These are phyloP conservation scores for Bisporella sp. DNA, from an alignment of 2,329 filamentous ascomycete species.

Conservation along the genomic window DNA sequence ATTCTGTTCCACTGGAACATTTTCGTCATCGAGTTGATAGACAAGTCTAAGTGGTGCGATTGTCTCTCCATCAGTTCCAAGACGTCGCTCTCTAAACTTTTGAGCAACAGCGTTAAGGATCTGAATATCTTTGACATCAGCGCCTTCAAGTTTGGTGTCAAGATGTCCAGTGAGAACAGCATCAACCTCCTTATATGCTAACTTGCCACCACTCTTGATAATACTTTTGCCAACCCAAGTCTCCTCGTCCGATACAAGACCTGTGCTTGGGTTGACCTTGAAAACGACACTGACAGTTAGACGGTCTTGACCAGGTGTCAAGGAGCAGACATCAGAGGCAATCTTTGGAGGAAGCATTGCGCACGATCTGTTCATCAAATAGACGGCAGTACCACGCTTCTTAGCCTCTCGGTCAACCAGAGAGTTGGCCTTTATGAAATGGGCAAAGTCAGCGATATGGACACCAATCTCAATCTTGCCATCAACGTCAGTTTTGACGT, in stretches of 20 bases:
- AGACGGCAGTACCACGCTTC: constrained; percentile 94
- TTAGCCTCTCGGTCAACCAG: constrained; percentile 94
- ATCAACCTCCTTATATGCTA: constrained; percentile 82
- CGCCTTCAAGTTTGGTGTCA: constrained; percentile 55
- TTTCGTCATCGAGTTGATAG: constrained; percentile 95
- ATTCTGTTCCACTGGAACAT: constrained; percentile 92
- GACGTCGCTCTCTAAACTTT: constrained; percentile 84
- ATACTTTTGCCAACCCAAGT: constrained; percentile 92
- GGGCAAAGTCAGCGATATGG: constrained; percentile 89
- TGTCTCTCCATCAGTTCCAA: constrained; percentile 70
- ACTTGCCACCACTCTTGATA: constrained; percentile 82
- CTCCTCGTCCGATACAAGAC: constrained; percentile 73
- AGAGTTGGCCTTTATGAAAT: constrained; percentile 95
- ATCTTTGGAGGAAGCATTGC: constrained; percentile 84
- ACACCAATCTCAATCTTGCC: constrained; percentile 90
- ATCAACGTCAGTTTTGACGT: constrained; percentile 77
- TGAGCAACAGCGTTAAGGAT: constrained; percentile 74
- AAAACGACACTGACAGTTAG: constrained; percentile 91
- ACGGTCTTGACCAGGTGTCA: constrained; percentile 80
- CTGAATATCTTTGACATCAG: constrained; percentile 69
- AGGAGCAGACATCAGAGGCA: constrained; percentile 79
- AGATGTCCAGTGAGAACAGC: constrained; percentile 61
- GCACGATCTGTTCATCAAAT: constrained; percentile 78
- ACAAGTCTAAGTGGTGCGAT: constrained; percentile 83
- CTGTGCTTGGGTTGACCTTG: constrained; percentile 76